These are phyloP conservation scores for Escovopsis sp. DNA, from an alignment of 2,329 filamentous ascomycete genomes.

Conservation along the genomic window DNA sequence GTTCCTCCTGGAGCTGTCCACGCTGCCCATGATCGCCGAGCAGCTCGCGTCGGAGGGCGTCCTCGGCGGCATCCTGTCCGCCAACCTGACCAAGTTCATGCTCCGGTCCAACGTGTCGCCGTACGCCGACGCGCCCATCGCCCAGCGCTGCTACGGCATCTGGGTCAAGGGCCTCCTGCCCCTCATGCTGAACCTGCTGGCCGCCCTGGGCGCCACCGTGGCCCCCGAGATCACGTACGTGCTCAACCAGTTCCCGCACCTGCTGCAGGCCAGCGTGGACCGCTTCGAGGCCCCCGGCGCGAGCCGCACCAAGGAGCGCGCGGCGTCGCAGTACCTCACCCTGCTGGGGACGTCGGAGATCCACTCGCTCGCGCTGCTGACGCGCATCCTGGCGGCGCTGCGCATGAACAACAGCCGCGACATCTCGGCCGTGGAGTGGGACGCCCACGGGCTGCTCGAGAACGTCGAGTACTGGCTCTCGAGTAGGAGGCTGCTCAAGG, in stretches of 20 bases:
- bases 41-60: constrained; percentile 79
- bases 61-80: constrained; percentile 62
- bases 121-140: constrained; percentile 54
- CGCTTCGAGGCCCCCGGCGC: constrained; percentile 50
- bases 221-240: constrained; percentile 76
- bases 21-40: constrained; percentile 67
- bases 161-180: constrained; percentile 84
- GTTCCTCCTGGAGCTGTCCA: constrained; percentile 78
- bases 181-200: constrained; percentile 74
- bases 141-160: constrained; percentile 67
- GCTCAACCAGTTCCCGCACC: constrained; percentile 72
- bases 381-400: constrained; percentile 53
- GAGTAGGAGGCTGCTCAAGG: constrained; percentile 51
- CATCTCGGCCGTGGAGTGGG: constrained; percentile 61
- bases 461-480: constrained; percentile 72
- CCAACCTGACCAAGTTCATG: constrained; percentile 65
- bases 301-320: constrained; percentile 32
- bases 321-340: constrained; percentile 50
- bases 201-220: constrained; percentile 64
- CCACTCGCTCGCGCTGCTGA: constrained; percentile 64
- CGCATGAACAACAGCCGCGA: constrained; percentile 52
- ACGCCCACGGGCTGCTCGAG: constrained; percentile 55
- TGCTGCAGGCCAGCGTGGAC: constrained; percentile 57
- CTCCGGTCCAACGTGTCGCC: constrained; percentile 58
- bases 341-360: constrained; percentile 61